Evolutionary conservation across 805 yeast species (phyloP), one percentile per base, ranked within the genome.

Genomic region (Candida verbasci): DNA sequence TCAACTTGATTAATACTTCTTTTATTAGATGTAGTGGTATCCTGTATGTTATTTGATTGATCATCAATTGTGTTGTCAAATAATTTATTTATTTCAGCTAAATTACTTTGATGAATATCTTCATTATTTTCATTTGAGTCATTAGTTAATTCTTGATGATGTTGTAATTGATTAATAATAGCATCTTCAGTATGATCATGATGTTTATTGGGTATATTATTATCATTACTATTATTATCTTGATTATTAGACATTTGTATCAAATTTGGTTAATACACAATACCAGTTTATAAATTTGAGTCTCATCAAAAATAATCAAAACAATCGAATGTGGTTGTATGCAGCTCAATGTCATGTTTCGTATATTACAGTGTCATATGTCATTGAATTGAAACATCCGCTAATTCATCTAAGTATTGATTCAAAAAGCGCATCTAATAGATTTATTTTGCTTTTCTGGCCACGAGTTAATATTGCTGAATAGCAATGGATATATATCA

Each of bases 291-390:
- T n/a, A n/a, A n/a, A n/a, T n/a, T n/a, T n/a, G n/a, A n/a, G n/a
- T 10, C 34, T 30, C 34, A 30, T 30, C 34, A n/a, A n/a, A n/a
- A n/a, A n/a, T n/a, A 30, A 16, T 30, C 34, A 30, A 30, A 30
- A 30, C 34, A 30, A 30, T 21, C 12, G 16, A 3, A 14, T 7
- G 12, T 3, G 17, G n/a, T 24, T 24, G 15, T 31, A 31, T 31
- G 35, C 35, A 31, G 29, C 15, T 24, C 12, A 15, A 7, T 21
- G 24, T 21, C 7, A 8, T 21, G 24, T 21, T n/a, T n/a, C n/a
- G n/a, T n/a, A n/a, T n/a, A n/a, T n/a, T n/a, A n/a, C n/a, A n/a
- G n/a, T n/a, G n/a, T n/a, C n/a, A n/a, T n/a, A n/a, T n/a, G n/a
- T n/a, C n/a, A n/a, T n/a, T n/a, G n/a, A n/a, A n/a, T n/a, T n/a